A percentile compares a stretch with the other conserved stretches of the same genome.
phyloP scores from a whole-genome alignment of 345 rosid genomes.

The Sonneratia alba region DNA sequence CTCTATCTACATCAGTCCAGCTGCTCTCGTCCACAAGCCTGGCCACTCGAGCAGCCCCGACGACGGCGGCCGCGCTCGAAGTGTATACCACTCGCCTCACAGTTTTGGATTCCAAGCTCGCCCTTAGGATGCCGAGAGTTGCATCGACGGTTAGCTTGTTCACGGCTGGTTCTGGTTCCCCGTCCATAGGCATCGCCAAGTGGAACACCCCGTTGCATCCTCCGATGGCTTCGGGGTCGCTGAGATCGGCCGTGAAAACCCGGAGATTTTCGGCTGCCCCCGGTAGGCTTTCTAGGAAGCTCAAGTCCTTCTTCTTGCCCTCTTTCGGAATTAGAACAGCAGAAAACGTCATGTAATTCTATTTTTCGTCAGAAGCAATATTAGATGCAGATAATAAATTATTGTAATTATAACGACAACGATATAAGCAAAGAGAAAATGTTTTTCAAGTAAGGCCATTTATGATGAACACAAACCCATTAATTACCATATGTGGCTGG shows the following conservation, averaged over 20 bases:
- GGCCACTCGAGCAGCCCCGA: neutral
- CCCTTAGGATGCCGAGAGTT: constrained; percentile 37
- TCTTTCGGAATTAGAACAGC: constrained; percentile 1
- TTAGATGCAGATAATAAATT: too few species aligned
- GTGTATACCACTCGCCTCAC: constrained; percentile 59
- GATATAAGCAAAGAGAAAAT: too few species aligned
- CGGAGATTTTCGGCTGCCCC: constrained; percentile 31
- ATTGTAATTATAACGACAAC: too few species aligned
- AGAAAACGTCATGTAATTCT: neutral
- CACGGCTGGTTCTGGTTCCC: constrained; percentile 15
- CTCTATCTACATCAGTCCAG: constrained; percentile 23
- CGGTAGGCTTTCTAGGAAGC: constrained; percentile 34
- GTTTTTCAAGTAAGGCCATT: too few species aligned
- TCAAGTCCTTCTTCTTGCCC: constrained; percentile 11
- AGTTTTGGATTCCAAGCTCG: constrained; percentile 40
- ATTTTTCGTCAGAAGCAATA: too few species aligned
- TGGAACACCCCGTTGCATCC: constrained; percentile 57
- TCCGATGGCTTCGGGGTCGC: constrained; percentile 31
- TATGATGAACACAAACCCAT: too few species aligned
- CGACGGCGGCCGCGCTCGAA: constrained; percentile 29
- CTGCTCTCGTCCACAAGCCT: constrained; percentile 22
- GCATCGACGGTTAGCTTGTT: constrained; percentile 42
- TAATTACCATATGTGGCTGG: too few species aligned
- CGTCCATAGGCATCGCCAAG: constrained; percentile 36
- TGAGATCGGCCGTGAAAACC: constrained; percentile 20